Evolutionary conservation across 2,329 filamentous ascomycete genomes (phyloP), one percentile per base, ranked within the genome.

Genomic region (Epichloe sibirici): DNA sequence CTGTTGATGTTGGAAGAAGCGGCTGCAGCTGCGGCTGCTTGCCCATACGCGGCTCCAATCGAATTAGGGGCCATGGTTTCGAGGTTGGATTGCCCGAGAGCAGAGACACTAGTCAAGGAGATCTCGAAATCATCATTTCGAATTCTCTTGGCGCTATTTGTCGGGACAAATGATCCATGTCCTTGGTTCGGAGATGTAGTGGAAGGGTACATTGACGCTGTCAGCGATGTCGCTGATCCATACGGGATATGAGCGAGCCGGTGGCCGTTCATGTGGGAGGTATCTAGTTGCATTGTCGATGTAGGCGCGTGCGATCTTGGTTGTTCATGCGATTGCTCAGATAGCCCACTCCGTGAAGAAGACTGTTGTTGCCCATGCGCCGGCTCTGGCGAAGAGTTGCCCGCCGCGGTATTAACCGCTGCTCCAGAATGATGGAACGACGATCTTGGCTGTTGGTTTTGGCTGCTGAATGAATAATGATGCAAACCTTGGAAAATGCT

Each of bases 51-150:
- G 17, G 70, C 70, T n/a, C 75, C 73, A 62, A 82, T 68, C 4
- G 76, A 70, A 11, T 71, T 70, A 51, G 76, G 74, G 56, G 78
- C 74, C 69, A 81, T 78, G 46, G 71, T 71, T 42, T 78, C 74
- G 47, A 84, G 70, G 47, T 78, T 77, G 55, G 71, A 64, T 53
- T 80, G 75, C 23, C 79, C 74, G 56, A 83, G 69, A 17, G 78
- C 73, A 38, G 71, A 61, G 59, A 77, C 74, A 11, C 71, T 75
- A 23, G 71, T 65, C 50, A 75, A 73, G 34, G 74, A 75, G 42
- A 81, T 67, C 50, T 82, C 79, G 44, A 84, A 72, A 35, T 83
- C 79, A 56, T 81, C 78, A 42, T 77, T 77, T 38, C 78, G 72
- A 43, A 73, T 66, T 38, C 81, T 72, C 63, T 83, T 84, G 43